Percentiles rank a stretch among this genome's conserved stretches.
Evolutionary conservation across 352 stramenopile species (phyloP).

Genomic region (Phytophthora pluvialis): DNA sequence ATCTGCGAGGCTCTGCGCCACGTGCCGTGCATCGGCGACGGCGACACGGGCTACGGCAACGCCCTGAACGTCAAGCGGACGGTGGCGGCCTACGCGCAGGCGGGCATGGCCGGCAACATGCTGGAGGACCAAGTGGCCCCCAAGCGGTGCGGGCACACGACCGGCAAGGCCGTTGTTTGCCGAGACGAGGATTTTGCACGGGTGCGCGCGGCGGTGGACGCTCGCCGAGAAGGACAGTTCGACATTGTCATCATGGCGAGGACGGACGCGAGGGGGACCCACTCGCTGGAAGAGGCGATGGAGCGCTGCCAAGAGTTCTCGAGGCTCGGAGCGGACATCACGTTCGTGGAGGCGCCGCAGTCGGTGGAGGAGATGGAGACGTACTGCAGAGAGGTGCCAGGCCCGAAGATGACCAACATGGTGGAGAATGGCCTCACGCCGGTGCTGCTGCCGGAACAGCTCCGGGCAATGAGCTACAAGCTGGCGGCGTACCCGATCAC

Average conservation of each 20-base stretch:
- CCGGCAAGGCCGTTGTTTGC: constrained; percentile 89
- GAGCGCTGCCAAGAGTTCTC: constrained; percentile 92
- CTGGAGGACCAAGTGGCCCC: constrained; percentile 94
- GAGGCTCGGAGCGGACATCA: constrained; percentile 73
- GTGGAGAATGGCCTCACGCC: constrained; percentile 95
- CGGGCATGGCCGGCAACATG: constrained; percentile 94
- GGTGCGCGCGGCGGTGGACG: constrained; percentile 91
- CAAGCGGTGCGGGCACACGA: constrained; percentile 94
- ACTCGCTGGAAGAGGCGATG: constrained; percentile 93
- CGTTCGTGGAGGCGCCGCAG: constrained; percentile 94
- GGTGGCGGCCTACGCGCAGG: constrained; percentile 88
- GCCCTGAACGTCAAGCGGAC: constrained; percentile 94
- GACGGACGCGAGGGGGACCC: constrained; percentile 91
- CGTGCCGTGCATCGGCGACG: constrained; percentile 82
- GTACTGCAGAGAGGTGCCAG: constrained; percentile 91
- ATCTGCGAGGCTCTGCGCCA: constrained; percentile 50
- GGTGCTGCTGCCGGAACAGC: constrained; percentile 82
- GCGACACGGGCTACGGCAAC: constrained; percentile 94
- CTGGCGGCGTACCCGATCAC: constrained; percentile 95
- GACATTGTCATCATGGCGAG: constrained; percentile 95
- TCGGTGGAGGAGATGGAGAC: constrained; percentile 92
- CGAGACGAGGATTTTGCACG: constrained; percentile 88
- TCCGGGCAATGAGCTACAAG: constrained; percentile 94
- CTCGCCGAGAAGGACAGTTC: constrained; percentile 78
- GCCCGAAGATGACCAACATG: constrained; percentile 94